Evolutionary conservation across 202 grass and related monocot species (phyloP).

Genomic region (Elaeis oleifera): DNA sequence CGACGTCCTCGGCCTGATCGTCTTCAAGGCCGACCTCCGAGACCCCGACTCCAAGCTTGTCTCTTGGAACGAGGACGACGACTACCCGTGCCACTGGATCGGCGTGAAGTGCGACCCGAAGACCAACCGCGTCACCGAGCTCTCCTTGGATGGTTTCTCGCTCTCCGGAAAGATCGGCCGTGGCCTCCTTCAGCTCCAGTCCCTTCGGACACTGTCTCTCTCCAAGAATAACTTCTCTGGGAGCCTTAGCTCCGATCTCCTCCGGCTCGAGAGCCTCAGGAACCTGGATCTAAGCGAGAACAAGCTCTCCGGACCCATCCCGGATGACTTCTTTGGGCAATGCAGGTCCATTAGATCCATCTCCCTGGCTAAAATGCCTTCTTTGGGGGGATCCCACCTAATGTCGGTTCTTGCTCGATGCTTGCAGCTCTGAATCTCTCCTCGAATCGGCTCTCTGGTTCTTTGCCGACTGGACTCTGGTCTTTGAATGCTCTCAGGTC

Average conservation of each 20-base stretch:
- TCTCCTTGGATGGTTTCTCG: constrained; percentile 57
- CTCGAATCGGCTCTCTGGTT: constrained; percentile 52
- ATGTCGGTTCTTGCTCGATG: constrained; percentile 53
- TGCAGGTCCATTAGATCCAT: constrained; percentile 64
- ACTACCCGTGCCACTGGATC: constrained; percentile 54
- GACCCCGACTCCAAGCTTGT: constrained; percentile 64
- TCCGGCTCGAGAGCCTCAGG: constrained; percentile 49
- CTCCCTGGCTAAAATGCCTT: constrained; percentile 71
- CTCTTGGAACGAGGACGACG: constrained; percentile 88
- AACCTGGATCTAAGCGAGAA: constrained; percentile 74
- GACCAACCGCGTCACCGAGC: constrained; percentile 46
- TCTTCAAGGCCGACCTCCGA: constrained; percentile 73
- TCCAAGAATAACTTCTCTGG: constrained; percentile 78
- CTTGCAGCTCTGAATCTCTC: constrained; percentile 71
- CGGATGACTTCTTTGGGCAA: constrained; percentile 55
- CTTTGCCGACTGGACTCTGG: constrained; percentile 60
- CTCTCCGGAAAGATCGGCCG: constrained; percentile 75
- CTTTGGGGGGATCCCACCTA: constrained; percentile 39
- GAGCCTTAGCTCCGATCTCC: constrained; percentile 46
- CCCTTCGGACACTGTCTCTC: constrained; percentile 53
- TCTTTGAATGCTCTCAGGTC: constrained; percentile 68
- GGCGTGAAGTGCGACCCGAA: constrained; percentile 57
- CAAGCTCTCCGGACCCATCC: constrained; percentile 52
- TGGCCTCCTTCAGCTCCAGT: constrained; percentile 75
- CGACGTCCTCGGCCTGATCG: constrained; percentile 86